These are phyloP conservation scores for Panicum hallii DNA, from an alignment of 202 grass and related monocot genomes.

Conservation along the genomic window DNA sequence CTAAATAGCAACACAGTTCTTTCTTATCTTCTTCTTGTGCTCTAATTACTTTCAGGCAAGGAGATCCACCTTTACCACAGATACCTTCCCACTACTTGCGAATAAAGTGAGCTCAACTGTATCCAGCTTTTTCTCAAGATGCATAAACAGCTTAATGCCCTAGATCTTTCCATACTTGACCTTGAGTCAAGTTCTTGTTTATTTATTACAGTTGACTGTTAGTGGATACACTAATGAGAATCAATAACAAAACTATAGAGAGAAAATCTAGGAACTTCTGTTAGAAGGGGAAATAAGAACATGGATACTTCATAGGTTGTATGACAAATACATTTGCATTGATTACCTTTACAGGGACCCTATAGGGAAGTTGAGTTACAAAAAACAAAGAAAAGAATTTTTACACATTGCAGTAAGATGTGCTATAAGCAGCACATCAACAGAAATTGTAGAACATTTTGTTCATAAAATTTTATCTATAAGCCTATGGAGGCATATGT, in stretches of 20 bases:
- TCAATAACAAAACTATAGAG: not conserved
- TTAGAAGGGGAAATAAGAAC: constrained; percentile 4
- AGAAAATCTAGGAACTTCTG: constrained; percentile 7
- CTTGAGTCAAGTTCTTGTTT: constrained; percentile 9
- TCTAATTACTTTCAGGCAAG: constrained; percentile 62
- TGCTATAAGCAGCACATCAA: not conserved
- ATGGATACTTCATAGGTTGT: constrained; percentile 10
- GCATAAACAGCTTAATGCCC: constrained; percentile 8
- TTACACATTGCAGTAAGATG: not conserved
- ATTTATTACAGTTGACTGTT: constrained; percentile 23
- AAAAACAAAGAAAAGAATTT: not conserved
- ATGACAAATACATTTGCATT: not conserved
- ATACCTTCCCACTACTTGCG: constrained; percentile 66
- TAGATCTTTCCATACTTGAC: not conserved
- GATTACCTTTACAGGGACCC: not conserved
- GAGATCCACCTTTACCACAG: constrained; percentile 70
- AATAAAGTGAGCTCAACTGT: constrained; percentile 70
- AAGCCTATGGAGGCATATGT: not conserved
- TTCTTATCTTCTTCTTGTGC: constrained; percentile 43
- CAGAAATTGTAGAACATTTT: constrained; percentile 14
- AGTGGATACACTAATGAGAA: constrained; percentile 14
- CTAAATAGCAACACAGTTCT: constrained; percentile 35
- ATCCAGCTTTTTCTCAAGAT: not conserved
- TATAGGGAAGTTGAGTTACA: not conserved
- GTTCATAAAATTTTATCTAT: constrained; percentile 2